Percentiles rank a stretch among this genome's conserved stretches.
These are phyloP conservation scores for Zoysia japonica DNA, from an alignment of 176 grass and related monocot species.

Conservation along the genomic window DNA sequence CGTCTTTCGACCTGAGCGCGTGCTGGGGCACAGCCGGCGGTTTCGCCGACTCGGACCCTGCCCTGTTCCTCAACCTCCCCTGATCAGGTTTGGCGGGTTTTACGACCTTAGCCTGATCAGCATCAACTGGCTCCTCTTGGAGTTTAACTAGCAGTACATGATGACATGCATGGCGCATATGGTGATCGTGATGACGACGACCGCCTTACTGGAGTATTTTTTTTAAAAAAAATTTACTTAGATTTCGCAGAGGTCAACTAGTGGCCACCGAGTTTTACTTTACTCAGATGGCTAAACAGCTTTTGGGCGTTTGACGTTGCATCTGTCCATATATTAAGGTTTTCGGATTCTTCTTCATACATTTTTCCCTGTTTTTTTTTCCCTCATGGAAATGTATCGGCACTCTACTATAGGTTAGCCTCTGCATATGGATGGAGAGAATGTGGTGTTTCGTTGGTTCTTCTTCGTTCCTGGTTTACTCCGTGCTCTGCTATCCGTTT, in stretches of 20 bases:
- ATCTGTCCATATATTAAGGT: slow-evolving; percentile 40
- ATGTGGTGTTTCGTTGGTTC: not conserved
- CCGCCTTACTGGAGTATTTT: not conserved
- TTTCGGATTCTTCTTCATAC: not conserved
- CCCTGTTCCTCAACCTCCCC: slow-evolving; percentile 48
- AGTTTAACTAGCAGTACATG: slow-evolving; percentile 18
- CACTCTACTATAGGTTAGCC: not conserved
- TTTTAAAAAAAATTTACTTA: not conserved
- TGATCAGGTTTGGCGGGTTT: slow-evolving; percentile 33
- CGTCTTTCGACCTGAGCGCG: slow-evolving; percentile 36
- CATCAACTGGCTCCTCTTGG: not conserved
- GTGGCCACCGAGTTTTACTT: slow-evolving; percentile 22
- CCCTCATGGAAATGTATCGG: not conserved
- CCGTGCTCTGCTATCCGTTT: not conserved
- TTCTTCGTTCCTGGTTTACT: not conserved
- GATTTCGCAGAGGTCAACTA: slow-evolving; percentile 31
- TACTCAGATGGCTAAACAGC: slow-evolving; percentile 32
- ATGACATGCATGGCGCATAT: slow-evolving; percentile 12
- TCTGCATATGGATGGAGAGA: not conserved
- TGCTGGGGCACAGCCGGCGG: slow-evolving; percentile 30
- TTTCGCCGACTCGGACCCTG: slow-evolving; percentile 42
- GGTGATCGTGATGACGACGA: slow-evolving; percentile 5
- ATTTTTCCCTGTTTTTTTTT: not conserved
- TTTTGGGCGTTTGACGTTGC: slow-evolving; percentile 8
- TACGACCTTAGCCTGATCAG: not conserved